A percentile compares a stretch with the other conserved stretches of the same genome.
phyloP scores from a whole-genome alignment of 129 eudicot genomes.

The Logfia minima region DNA sequence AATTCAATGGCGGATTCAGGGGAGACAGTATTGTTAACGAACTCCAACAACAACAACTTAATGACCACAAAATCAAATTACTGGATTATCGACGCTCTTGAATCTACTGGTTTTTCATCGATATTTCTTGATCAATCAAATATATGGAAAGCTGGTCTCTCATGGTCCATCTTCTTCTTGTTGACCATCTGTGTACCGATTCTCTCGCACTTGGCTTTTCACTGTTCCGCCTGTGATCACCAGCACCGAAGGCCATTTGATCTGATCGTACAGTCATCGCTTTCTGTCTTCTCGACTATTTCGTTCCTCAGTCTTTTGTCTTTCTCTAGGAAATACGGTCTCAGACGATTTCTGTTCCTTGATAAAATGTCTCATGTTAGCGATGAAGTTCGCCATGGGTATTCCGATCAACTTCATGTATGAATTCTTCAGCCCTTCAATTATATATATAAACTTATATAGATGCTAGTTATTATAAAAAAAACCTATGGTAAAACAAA shows the following conservation, averaged over 20 bases:
- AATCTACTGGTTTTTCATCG: constrained; percentile 50
- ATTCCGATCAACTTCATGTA: constrained; percentile 62
- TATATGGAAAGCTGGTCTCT: constrained; percentile 52
- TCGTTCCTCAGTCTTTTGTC: constrained; percentile 57
- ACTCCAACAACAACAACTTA: constrained; percentile 3
- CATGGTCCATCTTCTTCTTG: constrained; percentile 65
- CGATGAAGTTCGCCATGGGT: constrained; percentile 56
- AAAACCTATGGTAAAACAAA: too few relatives aligned
- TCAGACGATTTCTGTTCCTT: constrained; percentile 58
- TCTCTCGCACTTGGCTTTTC: constrained; percentile 56
- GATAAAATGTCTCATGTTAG: constrained; percentile 58
- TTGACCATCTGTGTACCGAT: constrained; percentile 59
- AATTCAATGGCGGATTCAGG: constrained; percentile 22
- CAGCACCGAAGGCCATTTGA: constrained; percentile 61
- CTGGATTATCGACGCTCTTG: constrained; percentile 38
- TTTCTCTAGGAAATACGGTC: constrained; percentile 54
- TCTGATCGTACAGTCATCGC: constrained; percentile 53
- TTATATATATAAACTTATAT: too few relatives aligned
- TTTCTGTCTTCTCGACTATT: constrained; percentile 48
- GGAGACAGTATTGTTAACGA: not conserved
- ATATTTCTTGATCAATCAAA: constrained; percentile 56
- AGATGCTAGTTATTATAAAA: too few relatives aligned
- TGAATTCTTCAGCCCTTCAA: constrained; percentile 13
- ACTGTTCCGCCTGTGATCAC: constrained; percentile 54
- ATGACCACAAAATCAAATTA: constrained; percentile 22